Evolutionary conservation across 140 eudicot genomes (phyloP), one percentile per base, ranked within the genome.

Genomic region (Flaveria floridana): DNA sequence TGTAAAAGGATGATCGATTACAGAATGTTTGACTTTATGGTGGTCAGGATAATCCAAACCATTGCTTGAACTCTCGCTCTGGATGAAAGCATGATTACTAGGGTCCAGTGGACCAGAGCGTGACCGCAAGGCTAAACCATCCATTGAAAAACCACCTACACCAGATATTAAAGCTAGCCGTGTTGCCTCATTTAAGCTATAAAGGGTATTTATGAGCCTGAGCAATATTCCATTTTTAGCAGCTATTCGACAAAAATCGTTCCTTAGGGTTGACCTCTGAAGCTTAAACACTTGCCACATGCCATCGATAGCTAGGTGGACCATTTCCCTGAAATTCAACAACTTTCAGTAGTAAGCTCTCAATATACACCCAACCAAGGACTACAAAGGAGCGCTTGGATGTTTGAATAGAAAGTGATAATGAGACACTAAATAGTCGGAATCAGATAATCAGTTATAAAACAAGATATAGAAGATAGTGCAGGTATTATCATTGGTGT

Each of bases 241-340:
- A 80, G 98, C 95, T 70, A 93, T 82, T 72, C 96, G 92, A 76
- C 95, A 93, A 82, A 93, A 93, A 82, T 93, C 98, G 57, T 87
- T 88, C 81, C 96, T 88, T 25, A 96, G 92, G 75, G 98, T 93
- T 28, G 97, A 90, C 76, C 89, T 79, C 77, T 93, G 98, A 74
- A 93, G 97, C 87, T 93, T 93, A 69, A 93, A 85, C 63, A 93
- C 88, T 84, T 93, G 98, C 98, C 98, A 93, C 96, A 93, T 89
- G 88, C 97, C 96, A 88, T 93, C 98, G 58, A 93, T 93, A 30
- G 98, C 98, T 81, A 93, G 82, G 78, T 93, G 98, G 82, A 93
- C 97, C 96, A 90, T 90, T 86, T 88, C 97, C 97, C 98, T 93
- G 88, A 58, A 76, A 37, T 55, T 37, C 62, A 74, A 25, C 13